phyloP scores from a whole-genome alignment of 1,284 basidiomycete genomes.

The Anthracocystis setariae region DNA sequence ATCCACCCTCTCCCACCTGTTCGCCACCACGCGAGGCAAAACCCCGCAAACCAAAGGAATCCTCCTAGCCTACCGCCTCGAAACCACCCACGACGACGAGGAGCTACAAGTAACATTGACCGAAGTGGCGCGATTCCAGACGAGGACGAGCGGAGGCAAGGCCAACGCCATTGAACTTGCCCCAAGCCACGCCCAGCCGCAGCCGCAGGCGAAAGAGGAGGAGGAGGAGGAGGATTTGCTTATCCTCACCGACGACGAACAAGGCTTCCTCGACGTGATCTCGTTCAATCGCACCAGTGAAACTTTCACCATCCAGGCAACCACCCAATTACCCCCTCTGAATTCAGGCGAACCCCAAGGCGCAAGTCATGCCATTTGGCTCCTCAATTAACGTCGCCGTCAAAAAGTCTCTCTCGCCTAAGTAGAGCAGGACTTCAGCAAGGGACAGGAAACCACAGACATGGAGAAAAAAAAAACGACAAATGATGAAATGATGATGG shows the following conservation, averaged over 20 bases:
- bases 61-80: constrained; percentile 40
- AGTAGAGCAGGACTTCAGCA: too few relatives aligned
- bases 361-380: constrained; percentile 65
- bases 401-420: too few relatives aligned
- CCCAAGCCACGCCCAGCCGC: too few relatives aligned
- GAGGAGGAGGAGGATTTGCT: constrained; percentile 32
- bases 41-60: constrained; percentile 29
- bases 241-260: constrained; percentile 60
- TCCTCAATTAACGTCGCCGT: constrained; percentile 40
- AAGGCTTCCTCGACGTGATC: constrained; percentile 51
- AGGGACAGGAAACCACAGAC: neutral
- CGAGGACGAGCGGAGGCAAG: constrained; percentile 60
- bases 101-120: constrained; percentile 3
- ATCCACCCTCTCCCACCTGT: constrained; percentile 41
- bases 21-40: constrained; percentile 60
- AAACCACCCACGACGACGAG: neutral
- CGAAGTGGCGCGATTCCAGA: constrained; percentile 26
- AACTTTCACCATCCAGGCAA: constrained; percentile 16
- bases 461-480: neutral
- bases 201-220: too few relatives aligned
- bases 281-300: constrained; percentile 28
- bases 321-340: constrained; percentile 31
- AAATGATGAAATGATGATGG: too few relatives aligned
- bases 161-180: constrained; percentile 64
- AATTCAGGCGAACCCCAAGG: constrained; percentile 27